Base-by-base conservation (phyloP, 2,329 filamentous ascomycete species). In the Leptoxyphium fumago region DNA sequence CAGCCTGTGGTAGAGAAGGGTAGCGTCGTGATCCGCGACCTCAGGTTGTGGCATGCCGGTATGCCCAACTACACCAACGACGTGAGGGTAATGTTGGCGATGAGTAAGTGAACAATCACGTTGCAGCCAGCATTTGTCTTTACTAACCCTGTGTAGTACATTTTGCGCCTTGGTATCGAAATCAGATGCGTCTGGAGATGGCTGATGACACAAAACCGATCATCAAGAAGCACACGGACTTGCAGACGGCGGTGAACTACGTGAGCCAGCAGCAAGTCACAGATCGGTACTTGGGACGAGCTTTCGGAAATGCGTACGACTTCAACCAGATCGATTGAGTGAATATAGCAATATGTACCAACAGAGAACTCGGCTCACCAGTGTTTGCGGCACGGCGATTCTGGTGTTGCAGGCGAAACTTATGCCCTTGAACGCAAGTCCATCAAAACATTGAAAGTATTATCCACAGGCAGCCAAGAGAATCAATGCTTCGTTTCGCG, bases 41-140 rank as follows among this genome's bases (percentile, higher is more conserved):
- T 80, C 43, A 63, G 76, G 29, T 65, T 78, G 7, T 80, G 77
- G 77, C 76, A 80, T 55, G 75, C 74, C 0, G 76, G 76, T 1
- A 77, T 77, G 70, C 75, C 75, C 2, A 80, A 80, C 50, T 53
- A 57, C 36, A 71, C 68, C 1, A 56, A 65, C 2, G 59, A 54
- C 11, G 41, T 47, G 5, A 46, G 55, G 34, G 48, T 58, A 21
- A 57, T 57, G 55, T 46, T 57, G 13, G 54, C 53, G n/a, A 51
- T 55, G 50, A 50, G 75, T 42, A 71, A 74, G 53, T 77, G 75
- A 36, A 13, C 32, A 26, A 26, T 26, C 21, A 26, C 7, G 21
- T 3, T 26, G 21, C 21, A 26, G 50, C 71, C 72, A 0, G 65
- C 65, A 0, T 74, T 17, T 26, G 4, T 26, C 21, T 7, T 7